Conservation (phyloP, 345 rosid species). For the Eucalyptus dawsonii region DNA sequence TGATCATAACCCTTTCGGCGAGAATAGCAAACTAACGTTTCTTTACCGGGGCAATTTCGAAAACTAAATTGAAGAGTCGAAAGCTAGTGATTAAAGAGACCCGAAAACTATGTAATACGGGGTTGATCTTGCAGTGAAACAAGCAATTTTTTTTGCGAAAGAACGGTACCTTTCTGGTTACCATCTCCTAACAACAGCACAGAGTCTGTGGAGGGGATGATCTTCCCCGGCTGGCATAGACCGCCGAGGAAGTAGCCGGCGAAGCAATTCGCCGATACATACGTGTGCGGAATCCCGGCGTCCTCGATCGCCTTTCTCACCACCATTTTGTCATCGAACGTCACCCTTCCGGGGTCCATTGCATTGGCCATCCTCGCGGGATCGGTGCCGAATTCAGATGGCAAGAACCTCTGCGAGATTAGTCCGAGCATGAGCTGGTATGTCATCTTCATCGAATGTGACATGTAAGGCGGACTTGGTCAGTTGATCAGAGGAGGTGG, state of each 20-base stretch:
- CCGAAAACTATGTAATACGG: neutral
- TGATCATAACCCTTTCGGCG: neutral
- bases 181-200: conserved; percentile 38
- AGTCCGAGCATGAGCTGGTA: neutral
- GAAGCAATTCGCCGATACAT: conserved; percentile 47
- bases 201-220: conserved; percentile 32
- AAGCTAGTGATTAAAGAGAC: neutral
- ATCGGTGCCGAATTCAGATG: conserved; percentile 48
- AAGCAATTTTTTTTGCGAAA: neutral
- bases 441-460: neutral
- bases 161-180: conserved; percentile 13
- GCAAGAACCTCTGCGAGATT: conserved; percentile 31
- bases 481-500: neutral
- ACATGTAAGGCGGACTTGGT: neutral
- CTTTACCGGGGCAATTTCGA: neutral
- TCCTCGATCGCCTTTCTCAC: conserved; percentile 37
- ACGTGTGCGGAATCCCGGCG: conserved; percentile 31
- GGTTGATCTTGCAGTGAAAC: neutral
- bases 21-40: neutral
- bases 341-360: conserved; percentile 37
- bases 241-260: conserved; percentile 48
- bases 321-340: conserved; percentile 52
- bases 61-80: neutral
- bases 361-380: conserved; percentile 40
- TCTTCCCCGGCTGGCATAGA: conserved; percentile 33